Evolutionary conservation across 2,329 filamentous ascomycete genomes (phyloP).

Genomic region (Colletotrichum tabaci): DNA sequence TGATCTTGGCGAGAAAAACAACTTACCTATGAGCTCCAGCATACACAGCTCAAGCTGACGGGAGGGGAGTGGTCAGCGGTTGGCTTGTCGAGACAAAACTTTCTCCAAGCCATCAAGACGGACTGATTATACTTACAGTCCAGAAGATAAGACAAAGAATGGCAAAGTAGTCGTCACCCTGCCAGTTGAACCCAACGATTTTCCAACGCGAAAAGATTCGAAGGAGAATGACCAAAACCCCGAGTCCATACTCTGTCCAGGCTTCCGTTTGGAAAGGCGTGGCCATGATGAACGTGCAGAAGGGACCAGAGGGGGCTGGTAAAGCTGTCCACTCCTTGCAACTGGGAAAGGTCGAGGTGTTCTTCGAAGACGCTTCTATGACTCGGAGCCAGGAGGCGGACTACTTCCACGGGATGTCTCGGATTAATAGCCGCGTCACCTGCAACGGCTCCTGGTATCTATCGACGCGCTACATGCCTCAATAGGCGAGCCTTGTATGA

Average conservation of each 20-base stretch:
- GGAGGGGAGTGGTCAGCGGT: no score
- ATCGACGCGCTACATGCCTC: neutral
- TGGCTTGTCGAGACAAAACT: neutral
- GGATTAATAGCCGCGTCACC: slow-evolving; percentile 23
- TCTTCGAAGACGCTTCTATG: neutral
- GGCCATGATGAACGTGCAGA: slow-evolving; percentile 44
- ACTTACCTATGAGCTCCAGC: slow-evolving; percentile 32
- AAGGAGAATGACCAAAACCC: slow-evolving; percentile 53
- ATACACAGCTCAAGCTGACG: slow-evolving; percentile 22
- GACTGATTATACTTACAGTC: slow-evolving; percentile 49
- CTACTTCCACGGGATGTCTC: neutral
- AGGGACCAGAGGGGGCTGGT: neutral
- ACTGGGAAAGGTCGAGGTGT: neutral
- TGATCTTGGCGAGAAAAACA: no score
- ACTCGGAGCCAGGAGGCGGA: neutral
- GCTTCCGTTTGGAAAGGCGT: slow-evolving; percentile 60
- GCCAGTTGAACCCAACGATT: slow-evolving; percentile 57
- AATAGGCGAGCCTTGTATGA: neutral
- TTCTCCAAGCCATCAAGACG: no score
- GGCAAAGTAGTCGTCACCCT: slow-evolving; percentile 61
- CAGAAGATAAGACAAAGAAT: slow-evolving; percentile 54
- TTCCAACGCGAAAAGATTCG: slow-evolving; percentile 57
- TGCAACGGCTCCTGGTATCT: neutral
- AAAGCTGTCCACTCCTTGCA: neutral
- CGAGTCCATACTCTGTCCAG: slow-evolving; percentile 60